Percentiles rank a stretch among this genome's conserved stretches.
phyloP scores from a whole-genome alignment of 257 asterid species.

The Solanum gandarillasii region DNA sequence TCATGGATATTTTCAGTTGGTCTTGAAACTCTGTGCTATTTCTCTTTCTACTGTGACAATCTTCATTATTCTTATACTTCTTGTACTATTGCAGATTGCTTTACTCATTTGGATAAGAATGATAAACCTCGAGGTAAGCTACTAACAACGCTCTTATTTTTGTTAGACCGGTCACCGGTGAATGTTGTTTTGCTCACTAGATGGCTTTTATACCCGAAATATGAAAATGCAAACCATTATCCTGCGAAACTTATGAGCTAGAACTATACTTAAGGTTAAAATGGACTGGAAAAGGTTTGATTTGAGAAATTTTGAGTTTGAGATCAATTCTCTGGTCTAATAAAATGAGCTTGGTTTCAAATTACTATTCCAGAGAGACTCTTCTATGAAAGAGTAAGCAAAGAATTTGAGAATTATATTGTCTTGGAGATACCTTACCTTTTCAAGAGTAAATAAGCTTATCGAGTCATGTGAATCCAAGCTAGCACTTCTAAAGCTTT shows the following conservation, averaged over 20 bases:
- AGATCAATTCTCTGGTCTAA: not conserved
- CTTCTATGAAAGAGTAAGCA: not conserved
- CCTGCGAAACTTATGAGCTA: not conserved
- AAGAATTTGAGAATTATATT: not conserved
- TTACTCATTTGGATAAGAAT: slow-evolving; percentile 47
- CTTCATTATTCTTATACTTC: not conserved
- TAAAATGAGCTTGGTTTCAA: not conserved
- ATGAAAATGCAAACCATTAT: not conserved
- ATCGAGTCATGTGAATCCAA: not conserved
- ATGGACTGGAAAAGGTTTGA: not conserved
- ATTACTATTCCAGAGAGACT: not conserved
- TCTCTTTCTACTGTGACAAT: not conserved
- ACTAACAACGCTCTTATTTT: not conserved
- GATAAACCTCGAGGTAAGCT: slow-evolving; percentile 33
- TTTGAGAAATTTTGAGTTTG: not conserved
- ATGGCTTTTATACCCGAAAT: not conserved
- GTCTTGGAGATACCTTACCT: not conserved
- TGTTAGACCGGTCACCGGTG: not conserved
- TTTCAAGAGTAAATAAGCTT: not conserved
- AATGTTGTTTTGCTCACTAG: not conserved
- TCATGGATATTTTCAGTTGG: not conserved
- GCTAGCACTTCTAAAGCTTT: not conserved
- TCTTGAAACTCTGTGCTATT: not conserved
- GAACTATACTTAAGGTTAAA: not conserved
- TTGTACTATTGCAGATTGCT: slow-evolving; percentile 56